These are phyloP conservation scores for Pythium phragmitis DNA, from an alignment of 352 stramenopile species.

Conservation along the genomic window DNA sequence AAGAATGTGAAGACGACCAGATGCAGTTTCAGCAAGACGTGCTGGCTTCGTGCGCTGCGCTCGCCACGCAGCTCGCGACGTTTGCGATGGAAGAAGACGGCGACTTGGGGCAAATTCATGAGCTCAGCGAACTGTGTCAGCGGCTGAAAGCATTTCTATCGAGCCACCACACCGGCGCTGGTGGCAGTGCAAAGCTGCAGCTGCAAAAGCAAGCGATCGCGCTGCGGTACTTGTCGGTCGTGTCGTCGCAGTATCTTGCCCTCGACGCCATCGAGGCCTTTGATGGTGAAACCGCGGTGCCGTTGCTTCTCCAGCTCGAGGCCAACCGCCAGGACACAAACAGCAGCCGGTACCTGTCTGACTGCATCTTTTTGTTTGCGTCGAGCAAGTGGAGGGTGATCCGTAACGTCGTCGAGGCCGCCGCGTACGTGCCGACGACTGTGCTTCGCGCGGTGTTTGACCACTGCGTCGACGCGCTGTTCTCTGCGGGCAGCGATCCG, in stretches of 20 bases:
- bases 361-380: constrained; percentile 38
- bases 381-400: constrained; percentile 59
- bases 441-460: constrained; percentile 41
- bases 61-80: constrained; percentile 24
- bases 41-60: constrained; percentile 8
- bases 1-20: constrained; percentile 24
- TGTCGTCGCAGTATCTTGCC: constrained; percentile 18
- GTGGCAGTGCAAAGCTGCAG: background rate
- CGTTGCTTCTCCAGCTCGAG: constrained; percentile 15
- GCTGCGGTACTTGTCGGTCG: constrained; percentile 23
- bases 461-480: constrained; percentile 49
- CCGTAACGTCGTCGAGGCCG: constrained; percentile 44
- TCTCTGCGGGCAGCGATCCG: constrained; percentile 55
- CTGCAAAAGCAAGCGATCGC: constrained; percentile 23
- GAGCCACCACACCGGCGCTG: background rate
- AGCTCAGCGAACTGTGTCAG: constrained; percentile 22
- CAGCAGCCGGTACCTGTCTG: constrained; percentile 24
- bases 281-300: constrained; percentile 14
- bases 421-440: constrained; percentile 45
- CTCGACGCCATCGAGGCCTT: constrained; percentile 24
- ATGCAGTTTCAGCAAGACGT: constrained; percentile 24
- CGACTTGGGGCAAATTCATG: constrained; percentile 11
- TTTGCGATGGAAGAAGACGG: constrained; percentile 26
- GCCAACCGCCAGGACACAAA: constrained; percentile 21
- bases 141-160: constrained; percentile 16